Evolutionary conservation across 2,329 filamentous ascomycete species (phyloP).

Genomic region (Fusarium staphyleae): DNA sequence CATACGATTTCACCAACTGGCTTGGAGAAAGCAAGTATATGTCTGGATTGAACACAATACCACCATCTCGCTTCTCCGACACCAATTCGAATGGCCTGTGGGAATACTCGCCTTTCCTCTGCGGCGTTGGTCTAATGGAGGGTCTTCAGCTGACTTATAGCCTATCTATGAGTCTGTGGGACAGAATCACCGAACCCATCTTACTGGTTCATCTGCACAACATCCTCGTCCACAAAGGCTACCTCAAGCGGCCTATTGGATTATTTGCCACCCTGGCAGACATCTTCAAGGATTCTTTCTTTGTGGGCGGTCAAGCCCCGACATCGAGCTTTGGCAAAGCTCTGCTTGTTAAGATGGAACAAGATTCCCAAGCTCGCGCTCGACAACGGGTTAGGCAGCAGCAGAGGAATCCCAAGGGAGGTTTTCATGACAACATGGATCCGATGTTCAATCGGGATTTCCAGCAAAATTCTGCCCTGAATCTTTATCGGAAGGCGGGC

Average conservation of each 20-base stretch:
- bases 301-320: slow-evolving; percentile 14
- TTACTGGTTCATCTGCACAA: slow-evolving; percentile 56
- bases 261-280: slow-evolving; percentile 43
- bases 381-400: neutral
- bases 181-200: slow-evolving; percentile 49
- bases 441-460: slow-evolving; percentile 38
- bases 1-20: slow-evolving; percentile 23
- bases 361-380: neutral
- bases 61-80: slow-evolving; percentile 51
- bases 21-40: slow-evolving; percentile 30
- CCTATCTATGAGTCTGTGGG: slow-evolving; percentile 48
- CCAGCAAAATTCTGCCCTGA: slow-evolving; percentile 45
- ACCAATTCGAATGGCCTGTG: slow-evolving; percentile 54
- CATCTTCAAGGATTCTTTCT: slow-evolving; percentile 22
- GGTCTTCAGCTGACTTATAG: slow-evolving; percentile 51
- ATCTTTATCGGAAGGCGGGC: slow-evolving; percentile 41
- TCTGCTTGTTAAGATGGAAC: neutral
- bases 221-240: slow-evolving; percentile 53
- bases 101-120: slow-evolving; percentile 58
- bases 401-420: neutral
- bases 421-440: neutral
- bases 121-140: slow-evolving; percentile 54
- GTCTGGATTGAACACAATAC: slow-evolving; percentile 35
- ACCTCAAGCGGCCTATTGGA: slow-evolving; percentile 45
- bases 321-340: slow-evolving; percentile 15